Base-by-base conservation (phyloP, 306 rosid genomes). In the Neltuma alba region DNA sequence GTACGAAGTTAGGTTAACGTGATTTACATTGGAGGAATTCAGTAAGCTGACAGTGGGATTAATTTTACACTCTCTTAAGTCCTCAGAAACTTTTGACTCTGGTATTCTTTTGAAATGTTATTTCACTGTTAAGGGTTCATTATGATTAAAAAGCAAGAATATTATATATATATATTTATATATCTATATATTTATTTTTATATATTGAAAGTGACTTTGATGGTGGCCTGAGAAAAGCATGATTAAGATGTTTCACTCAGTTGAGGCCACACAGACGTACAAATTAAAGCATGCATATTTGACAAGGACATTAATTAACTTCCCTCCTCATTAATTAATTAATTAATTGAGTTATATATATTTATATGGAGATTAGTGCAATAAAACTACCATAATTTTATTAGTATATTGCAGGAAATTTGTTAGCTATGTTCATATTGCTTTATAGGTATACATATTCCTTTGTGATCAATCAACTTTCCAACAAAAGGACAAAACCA, bases 181-280 rank as follows among this genome's bases (percentile, higher is more conserved):
- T 44, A 44, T 3, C 2, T 14, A 44, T 3, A 14, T 14, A 14
- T 44, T 4, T 42, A 12, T 12, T 2, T 6, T 67, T 61, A 45
- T 36, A 42, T 20, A 64, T 9, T 23, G 20, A 23, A n/a, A 4
- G 47, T 7, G n/a, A 47, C 48, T 45, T 20, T 62, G 62, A 76
- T 33, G 4, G 9, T 45, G 31, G 65, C 27, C 44, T 15, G 8
- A 15, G 0, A 37, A 41, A 42, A 15, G 18, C 14, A 10, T 30
- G 62, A 58, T 44, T 63, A 63, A 71, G 69, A 73, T 50, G 67
- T 15, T n/a, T 64, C 57, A 30, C 79, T 54, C 30, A 58, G 2
- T 28, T 41, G 18, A 58, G 41, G 42, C 44, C 40, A 23, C 71
- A 70, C 55, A 70, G 47, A 2, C 31, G 23, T 60, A 10, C 57